Percentiles rank a stretch among this genome's conserved stretches.
Evolutionary conservation across 192 early-diverging fungal genomes (phyloP).

Genomic region (Phlyctochytrium bullatum): DNA sequence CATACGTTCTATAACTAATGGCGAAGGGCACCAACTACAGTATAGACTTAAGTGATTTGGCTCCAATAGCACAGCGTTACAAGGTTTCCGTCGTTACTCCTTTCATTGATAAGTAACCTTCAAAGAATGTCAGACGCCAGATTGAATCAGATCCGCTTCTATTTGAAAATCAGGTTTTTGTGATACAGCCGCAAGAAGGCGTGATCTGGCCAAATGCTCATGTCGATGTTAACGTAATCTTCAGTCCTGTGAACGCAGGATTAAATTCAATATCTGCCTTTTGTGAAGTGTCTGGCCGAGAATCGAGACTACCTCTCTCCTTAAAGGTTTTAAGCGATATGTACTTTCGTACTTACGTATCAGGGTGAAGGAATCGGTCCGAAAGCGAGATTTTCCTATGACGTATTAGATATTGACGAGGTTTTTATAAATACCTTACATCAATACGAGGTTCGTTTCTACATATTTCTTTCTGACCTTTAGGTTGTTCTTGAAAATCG

Average conservation of each 20-base stretch:
- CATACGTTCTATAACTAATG: not conserved
- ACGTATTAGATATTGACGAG: conserved; percentile 47
- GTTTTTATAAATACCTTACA: conserved; percentile 58
- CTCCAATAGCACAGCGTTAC: conserved; percentile 35
- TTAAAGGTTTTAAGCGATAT: conserved; percentile 37
- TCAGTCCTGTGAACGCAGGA: conserved; percentile 43
- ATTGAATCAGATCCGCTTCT: conserved; percentile 39
- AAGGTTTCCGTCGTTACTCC: conserved; percentile 20
- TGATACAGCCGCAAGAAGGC: conserved; percentile 43
- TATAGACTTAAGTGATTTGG: conserved; percentile 23
- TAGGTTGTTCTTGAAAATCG: conserved; percentile 55
- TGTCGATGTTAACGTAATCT: conserved; percentile 46
- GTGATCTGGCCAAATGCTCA: conserved; percentile 54
- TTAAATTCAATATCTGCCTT: conserved; percentile 31
- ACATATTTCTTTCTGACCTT: not conserved
- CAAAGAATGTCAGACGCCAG: conserved; percentile 35
- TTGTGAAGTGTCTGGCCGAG: conserved; percentile 56
- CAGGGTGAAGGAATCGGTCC: conserved; percentile 57
- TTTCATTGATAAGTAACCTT: conserved; percentile 21
- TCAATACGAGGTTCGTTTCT: conserved; percentile 41
- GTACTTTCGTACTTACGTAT: conserved; percentile 7
- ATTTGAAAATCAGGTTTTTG: conserved; percentile 40
- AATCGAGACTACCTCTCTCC: conserved; percentile 48
- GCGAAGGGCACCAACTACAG: conserved; percentile 18
- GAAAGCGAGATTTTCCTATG: conserved; percentile 53